These are phyloP conservation scores for Auriculariales sp. DNA, from an alignment of 768 basidiomycete species.

Conservation along the genomic window DNA sequence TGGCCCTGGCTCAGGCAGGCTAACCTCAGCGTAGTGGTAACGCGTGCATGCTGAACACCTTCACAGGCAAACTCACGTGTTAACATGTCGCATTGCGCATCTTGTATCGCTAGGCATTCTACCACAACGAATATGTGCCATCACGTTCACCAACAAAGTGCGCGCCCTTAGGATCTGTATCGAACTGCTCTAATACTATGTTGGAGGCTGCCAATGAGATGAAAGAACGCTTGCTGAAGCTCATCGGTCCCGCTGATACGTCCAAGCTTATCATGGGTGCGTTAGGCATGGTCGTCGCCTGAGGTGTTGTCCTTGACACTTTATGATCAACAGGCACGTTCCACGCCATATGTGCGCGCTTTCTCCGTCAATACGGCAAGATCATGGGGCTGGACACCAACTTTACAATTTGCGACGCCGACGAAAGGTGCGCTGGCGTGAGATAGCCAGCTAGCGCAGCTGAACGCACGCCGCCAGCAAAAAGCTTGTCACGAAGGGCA, in stretches of 20 bases:
- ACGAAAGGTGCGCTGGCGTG: slow-evolving; percentile 52
- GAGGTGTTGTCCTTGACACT: not conserved
- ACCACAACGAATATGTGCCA: slow-evolving; percentile 53
- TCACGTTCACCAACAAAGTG: slow-evolving; percentile 89
- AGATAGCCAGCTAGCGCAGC: not conserved
- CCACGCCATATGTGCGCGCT: slow-evolving; percentile 59
- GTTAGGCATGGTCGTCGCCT: slow-evolving; percentile 10
- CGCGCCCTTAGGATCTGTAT: too few relatives aligned
- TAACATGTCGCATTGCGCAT: slow-evolving; percentile 55
- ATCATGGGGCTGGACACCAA: slow-evolving; percentile 48
- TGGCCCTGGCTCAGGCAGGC: slow-evolving; percentile 53
- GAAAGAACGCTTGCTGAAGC: slow-evolving; percentile 47
- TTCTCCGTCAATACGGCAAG: slow-evolving; percentile 49
- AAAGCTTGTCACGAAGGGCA: slow-evolving; percentile 42
- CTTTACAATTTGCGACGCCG: slow-evolving; percentile 72
- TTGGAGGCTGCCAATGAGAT: slow-evolving; percentile 82
- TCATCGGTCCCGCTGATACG: slow-evolving; percentile 49
- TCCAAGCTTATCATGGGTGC: slow-evolving; percentile 32
- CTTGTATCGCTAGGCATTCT: slow-evolving; percentile 36
- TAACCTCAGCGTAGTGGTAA: not conserved
- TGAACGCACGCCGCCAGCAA: slow-evolving; percentile 29
- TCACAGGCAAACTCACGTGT: slow-evolving; percentile 27
- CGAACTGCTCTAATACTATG: too few relatives aligned
- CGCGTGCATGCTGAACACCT: not conserved
- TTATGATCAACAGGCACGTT: slow-evolving; percentile 56